Conservation (phyloP, 768 basidiomycete species). For the Termitomyces heimii region DNA sequence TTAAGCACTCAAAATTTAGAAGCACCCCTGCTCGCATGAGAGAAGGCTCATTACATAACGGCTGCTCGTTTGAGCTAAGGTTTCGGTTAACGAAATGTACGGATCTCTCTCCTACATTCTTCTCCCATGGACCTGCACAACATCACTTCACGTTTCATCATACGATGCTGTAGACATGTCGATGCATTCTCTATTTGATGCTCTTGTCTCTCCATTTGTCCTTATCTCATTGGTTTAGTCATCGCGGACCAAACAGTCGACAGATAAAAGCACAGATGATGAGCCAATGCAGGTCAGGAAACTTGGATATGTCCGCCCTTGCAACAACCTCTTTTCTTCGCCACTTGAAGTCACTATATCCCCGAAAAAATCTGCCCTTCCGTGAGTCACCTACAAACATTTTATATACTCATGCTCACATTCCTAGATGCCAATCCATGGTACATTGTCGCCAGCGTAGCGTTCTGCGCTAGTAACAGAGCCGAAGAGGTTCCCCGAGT, state of each 20-base stretch:
- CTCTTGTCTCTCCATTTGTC: neutral
- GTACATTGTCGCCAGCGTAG: constrained; percentile 52
- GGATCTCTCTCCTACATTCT: neutral
- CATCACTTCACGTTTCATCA: neutral
- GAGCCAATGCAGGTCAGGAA: neutral
- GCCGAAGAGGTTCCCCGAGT: constrained; percentile 54
- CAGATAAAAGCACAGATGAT: neutral
- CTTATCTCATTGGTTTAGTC: neutral
- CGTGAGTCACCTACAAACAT: constrained; percentile 6
- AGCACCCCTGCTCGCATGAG: no score
- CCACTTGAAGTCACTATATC: constrained; percentile 40
- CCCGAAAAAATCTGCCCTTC: constrained; percentile 16
- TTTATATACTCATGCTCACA: no score
- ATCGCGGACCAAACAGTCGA: neutral
- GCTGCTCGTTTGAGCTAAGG: neutral
- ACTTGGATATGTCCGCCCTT: constrained; percentile 13
- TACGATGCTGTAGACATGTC: neutral
- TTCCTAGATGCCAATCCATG: constrained; percentile 37
- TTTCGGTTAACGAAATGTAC: neutral
- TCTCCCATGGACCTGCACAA: neutral
- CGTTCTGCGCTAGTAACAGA: constrained; percentile 52
- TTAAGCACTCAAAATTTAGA: no score
- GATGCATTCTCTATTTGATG: neutral
- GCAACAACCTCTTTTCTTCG: constrained; percentile 37
- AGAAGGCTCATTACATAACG: no score